These are phyloP conservation scores for Colletotrichum horii DNA, from an alignment of 2,329 filamentous ascomycete species.

Conservation along the genomic window DNA sequence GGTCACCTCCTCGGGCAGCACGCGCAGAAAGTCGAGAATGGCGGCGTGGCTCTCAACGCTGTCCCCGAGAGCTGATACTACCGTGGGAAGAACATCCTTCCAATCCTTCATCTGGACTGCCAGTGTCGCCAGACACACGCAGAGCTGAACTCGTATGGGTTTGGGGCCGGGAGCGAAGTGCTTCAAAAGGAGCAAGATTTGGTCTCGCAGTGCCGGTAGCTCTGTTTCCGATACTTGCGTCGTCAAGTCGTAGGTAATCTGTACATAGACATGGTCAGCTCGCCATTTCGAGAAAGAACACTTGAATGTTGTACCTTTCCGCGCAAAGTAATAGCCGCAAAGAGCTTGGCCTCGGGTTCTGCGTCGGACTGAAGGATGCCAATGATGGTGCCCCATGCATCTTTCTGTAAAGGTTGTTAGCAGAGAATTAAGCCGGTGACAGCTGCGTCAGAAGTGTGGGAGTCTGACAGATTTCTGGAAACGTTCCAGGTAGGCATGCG, in stretches of 20 bases:
- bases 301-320: conserved; percentile 76
- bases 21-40: conserved; percentile 93
- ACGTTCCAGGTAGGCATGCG: conserved; percentile 87
- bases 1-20: conserved; percentile 97
- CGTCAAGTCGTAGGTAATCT: conserved; percentile 95
- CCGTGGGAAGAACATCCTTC: conserved; percentile 88
- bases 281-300: conserved; percentile 2
- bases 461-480: conserved; percentile 95
- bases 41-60: conserved; percentile 82
- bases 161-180: conserved; percentile 83
- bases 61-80: conserved; percentile 79
- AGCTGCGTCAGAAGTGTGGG: conserved; percentile 24
- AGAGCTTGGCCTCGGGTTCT: conserved; percentile 86
- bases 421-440: neutral
- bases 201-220: conserved; percentile 78
- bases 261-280: conserved; percentile 14
- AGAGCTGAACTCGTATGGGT: conserved; percentile 87
- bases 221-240: conserved; percentile 82
- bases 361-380: conserved; percentile 83
- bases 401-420: conserved; percentile 61
- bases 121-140: conserved; percentile 91
- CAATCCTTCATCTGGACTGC: conserved; percentile 96
- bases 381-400: conserved; percentile 90
- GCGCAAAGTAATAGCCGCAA: conserved; percentile 95
- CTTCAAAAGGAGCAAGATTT: conserved; percentile 81